These are phyloP conservation scores for Aspergillus chevalieri DNA, from an alignment of 2,329 filamentous ascomycete species.

Conservation along the genomic window DNA sequence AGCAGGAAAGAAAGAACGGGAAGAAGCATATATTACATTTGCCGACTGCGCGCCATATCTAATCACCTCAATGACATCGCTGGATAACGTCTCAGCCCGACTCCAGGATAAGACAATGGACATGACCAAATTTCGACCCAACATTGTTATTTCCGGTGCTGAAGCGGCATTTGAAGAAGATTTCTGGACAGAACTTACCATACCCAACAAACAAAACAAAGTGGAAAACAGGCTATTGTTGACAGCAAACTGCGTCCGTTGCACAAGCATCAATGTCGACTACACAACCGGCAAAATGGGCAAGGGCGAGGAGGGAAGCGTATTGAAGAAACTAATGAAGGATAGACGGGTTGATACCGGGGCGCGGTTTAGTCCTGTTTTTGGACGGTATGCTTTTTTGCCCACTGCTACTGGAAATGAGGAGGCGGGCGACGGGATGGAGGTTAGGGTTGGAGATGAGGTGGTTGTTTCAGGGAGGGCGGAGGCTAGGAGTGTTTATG, in stretches of 20 bases:
- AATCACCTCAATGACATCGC: constrained; percentile 62
- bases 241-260: constrained; percentile 65
- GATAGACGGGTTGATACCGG: constrained; percentile 67
- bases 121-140: constrained; percentile 65
- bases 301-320: constrained; percentile 51
- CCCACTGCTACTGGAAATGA: constrained; percentile 20
- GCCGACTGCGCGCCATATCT: constrained; percentile 55
- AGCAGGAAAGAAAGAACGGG: neutral
- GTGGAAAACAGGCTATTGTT: constrained; percentile 44
- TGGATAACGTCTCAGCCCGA: constrained; percentile 58
- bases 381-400: constrained; percentile 67
- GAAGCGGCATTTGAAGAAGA: constrained; percentile 60
- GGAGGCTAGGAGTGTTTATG: constrained; percentile 49
- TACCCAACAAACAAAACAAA: constrained; percentile 23
- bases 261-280: constrained; percentile 65
- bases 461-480: constrained; percentile 49
- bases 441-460: constrained; percentile 51
- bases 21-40: constrained; percentile 23
- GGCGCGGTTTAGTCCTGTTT: constrained; percentile 61
- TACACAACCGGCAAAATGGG: constrained; percentile 58
- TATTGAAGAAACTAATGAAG: constrained; percentile 64
- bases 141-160: constrained; percentile 61
- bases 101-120: constrained; percentile 52
- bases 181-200: constrained; percentile 59
- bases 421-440: constrained; percentile 15